phyloP scores from a whole-genome alignment of 2,329 filamentous ascomycete genomes.

The Microsporum ferrugineum region DNA sequence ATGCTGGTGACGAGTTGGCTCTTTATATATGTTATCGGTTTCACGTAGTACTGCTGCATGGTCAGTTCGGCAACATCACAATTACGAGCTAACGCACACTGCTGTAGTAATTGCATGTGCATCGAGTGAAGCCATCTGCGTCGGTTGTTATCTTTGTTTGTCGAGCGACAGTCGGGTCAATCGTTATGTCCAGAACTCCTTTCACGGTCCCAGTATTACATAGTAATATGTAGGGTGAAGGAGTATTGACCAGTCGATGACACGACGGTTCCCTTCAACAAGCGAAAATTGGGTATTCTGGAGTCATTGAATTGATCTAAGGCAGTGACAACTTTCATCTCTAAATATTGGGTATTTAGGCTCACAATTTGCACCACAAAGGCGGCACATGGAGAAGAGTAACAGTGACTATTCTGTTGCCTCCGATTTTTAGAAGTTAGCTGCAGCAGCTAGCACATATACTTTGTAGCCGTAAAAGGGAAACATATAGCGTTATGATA shows the following conservation, averaged over 20 bases:
- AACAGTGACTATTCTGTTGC: background rate
- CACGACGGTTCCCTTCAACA: background rate
- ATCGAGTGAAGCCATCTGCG: background rate
- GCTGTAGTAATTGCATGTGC: background rate
- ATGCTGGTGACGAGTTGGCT: background rate
- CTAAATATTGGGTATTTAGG: background rate
- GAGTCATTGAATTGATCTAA: background rate
- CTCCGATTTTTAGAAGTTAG: background rate
- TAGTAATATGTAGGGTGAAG: background rate
- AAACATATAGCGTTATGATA: too few species aligned
- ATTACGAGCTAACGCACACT: background rate
- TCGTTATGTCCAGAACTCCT: background rate
- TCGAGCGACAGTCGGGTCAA: background rate
- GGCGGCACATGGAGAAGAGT: background rate
- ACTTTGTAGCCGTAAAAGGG: too few species aligned
- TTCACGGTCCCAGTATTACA: background rate
- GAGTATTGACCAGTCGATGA: background rate
- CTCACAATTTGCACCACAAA: background rate
- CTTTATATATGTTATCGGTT: background rate
- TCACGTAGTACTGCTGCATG: background rate
- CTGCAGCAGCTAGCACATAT: background rate
- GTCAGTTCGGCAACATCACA: background rate
- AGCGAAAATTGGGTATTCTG: background rate
- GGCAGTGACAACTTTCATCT: background rate
- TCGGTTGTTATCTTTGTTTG: background rate